Evolutionary conservation across 352 stramenopile genomes (phyloP), one percentile per base, ranked within the genome.

Genomic region (Blastocystis hominis): DNA sequence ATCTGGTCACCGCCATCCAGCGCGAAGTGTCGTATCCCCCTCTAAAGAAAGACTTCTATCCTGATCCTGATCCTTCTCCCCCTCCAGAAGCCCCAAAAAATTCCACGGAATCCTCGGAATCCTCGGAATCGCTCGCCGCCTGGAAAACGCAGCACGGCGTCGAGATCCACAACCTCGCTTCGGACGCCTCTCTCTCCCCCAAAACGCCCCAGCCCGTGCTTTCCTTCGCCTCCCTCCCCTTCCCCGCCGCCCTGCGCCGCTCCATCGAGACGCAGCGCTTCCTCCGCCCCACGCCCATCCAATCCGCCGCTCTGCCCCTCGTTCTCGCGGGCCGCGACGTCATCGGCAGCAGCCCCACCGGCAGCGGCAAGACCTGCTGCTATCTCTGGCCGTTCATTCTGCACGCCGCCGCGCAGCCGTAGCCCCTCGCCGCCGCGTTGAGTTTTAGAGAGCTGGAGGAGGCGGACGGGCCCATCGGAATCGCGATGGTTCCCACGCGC

Each of bases 401-500:
- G 17, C 77, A 87, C 20, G 24, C 70, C 7, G 42, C 77, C 40
- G 77, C 44, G 24, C 77, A 87, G 50, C 34, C 61, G 77, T 87
- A 56, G 3, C 6, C 36, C 17, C 34, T 63, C 2, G 9, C 36
- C 3, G 2, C 17, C 30, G 3, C 7, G 17, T 46, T 87, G 30
- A 78, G 7, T 13, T 15, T 30, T 78, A 87, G 62, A 42, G 13
- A 3, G 13, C 20, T 77, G 2, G 17, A n/a, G 40, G 44, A 63
- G 13, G 24, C 44, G 1, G 62, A 87, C 36, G 62, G 46, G 13
- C 96, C 97, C 0, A 89, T 98, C 15, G 96, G 95, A 3, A 86
- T 99, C 40, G 94, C 99, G 17, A 95, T 99, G 93, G 96, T 96
- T 0, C 97, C 97, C 1, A 99, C 96, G 2, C 93, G 97, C 64